phyloP scores from a whole-genome alignment of 495 filamentous ascomycete genomes.

The Sporormia fimetaria region DNA sequence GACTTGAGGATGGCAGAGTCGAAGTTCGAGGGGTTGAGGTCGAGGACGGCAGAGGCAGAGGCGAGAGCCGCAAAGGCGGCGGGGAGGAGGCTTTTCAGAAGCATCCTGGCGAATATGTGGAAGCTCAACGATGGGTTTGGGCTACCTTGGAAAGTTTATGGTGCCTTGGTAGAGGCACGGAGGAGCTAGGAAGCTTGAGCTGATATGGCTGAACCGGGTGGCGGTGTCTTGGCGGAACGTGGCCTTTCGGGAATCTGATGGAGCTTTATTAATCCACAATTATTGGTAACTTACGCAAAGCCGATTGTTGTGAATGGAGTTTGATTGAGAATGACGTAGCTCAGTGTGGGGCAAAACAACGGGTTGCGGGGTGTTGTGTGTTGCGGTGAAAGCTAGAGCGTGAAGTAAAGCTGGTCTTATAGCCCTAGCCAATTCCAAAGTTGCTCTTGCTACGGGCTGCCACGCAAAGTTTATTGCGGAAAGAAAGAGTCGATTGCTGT shows the following conservation, averaged over 20 bases:
- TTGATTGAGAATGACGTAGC: no score
- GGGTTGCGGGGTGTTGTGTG: no score
- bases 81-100: conserved; percentile 15
- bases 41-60: conserved; percentile 47
- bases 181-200: neutral
- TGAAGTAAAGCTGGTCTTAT: no score
- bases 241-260: conserved; percentile 12
- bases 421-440: no score
- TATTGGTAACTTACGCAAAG: no score
- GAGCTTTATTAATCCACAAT: conserved; percentile 15
- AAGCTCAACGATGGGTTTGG: conserved; percentile 1
- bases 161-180: neutral
- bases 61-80: conserved; percentile 11
- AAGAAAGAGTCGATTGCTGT: no score
- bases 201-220: neutral
- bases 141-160: neutral
- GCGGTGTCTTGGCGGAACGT: conserved; percentile 4
- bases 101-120: conserved; percentile 11
- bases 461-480: no score
- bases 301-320: no score
- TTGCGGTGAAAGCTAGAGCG: no score
- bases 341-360: no score
- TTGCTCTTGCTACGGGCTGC: no score
- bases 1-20: conserved; percentile 78
- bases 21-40: conserved; percentile 82